These are phyloP conservation scores for Saccharomycopsis javanensis DNA, from an alignment of 805 yeast species.

Conservation along the genomic window DNA sequence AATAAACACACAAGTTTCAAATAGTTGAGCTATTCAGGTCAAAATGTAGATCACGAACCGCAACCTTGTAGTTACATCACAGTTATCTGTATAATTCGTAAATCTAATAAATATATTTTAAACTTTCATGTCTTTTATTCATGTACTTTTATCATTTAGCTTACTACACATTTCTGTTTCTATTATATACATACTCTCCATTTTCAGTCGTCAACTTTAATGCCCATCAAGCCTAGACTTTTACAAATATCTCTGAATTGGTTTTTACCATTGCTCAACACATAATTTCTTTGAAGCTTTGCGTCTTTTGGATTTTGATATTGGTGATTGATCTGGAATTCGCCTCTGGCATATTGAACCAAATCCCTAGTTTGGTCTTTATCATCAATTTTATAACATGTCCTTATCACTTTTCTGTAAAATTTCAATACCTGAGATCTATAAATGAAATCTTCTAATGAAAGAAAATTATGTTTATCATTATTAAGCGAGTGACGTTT, in stretches of 20 bases:
- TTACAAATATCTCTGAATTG: slow-evolving; percentile 27
- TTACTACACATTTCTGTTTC: background rate
- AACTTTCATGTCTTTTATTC: no score
- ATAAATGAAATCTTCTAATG: slow-evolving; percentile 25
- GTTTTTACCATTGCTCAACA: slow-evolving; percentile 27
- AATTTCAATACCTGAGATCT: slow-evolving; percentile 24
- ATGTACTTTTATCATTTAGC: no score
- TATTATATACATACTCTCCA: background rate
- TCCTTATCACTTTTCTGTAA: slow-evolving; percentile 27
- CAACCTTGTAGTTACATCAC: no score
- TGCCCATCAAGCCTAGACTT: slow-evolving; percentile 25
- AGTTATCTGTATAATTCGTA: no score
- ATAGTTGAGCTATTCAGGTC: no score
- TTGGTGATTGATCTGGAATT: slow-evolving; percentile 23
- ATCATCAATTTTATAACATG: slow-evolving; percentile 23
- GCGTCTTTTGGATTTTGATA: slow-evolving; percentile 22
- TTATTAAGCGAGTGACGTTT: background rate
- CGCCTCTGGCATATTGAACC: slow-evolving; percentile 25
- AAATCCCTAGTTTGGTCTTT: slow-evolving; percentile 22
- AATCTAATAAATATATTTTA: no score
- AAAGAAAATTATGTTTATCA: background rate
- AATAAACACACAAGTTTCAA: background rate
- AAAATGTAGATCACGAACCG: background rate
- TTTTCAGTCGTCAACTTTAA: slow-evolving; percentile 2
- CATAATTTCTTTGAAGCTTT: slow-evolving; percentile 23